Percentiles rank a stretch among this genome's conserved stretches.
These are phyloP conservation scores for Xanthoconium separans DNA, from an alignment of 1,284 basidiomycete species.

Conservation along the genomic window DNA sequence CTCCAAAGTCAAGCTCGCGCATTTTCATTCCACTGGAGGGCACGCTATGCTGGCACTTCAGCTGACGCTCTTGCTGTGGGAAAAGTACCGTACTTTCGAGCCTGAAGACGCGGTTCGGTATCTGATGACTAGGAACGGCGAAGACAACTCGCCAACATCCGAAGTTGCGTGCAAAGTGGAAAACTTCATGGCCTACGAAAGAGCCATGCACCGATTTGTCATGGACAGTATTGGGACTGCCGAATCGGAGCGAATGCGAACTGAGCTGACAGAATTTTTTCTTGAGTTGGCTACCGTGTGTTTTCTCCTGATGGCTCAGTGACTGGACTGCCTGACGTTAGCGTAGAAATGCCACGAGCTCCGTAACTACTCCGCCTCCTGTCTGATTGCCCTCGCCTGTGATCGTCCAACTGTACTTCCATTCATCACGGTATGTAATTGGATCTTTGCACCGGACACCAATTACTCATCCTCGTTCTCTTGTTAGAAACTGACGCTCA, in stretches of 20 bases:
- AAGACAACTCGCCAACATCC: slow-evolving; percentile 20
- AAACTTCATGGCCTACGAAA: slow-evolving; percentile 38
- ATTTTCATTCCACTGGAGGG: slow-evolving; percentile 37
- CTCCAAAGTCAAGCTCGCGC: slow-evolving; percentile 24
- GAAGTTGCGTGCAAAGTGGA: slow-evolving; percentile 28
- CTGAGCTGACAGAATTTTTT: slow-evolving; percentile 40
- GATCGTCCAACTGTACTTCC: slow-evolving; percentile 35
- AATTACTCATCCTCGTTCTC: neutral
- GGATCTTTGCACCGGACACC: neutral
- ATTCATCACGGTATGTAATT: slow-evolving; percentile 24
- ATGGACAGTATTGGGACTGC: slow-evolving; percentile 37
- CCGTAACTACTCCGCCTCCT: slow-evolving; percentile 44
- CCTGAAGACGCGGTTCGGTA: slow-evolving; percentile 42
- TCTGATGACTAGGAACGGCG: slow-evolving; percentile 32
- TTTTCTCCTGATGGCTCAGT: neutral
- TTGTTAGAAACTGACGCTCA: slow-evolving; percentile 25
- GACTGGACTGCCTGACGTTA: slow-evolving; percentile 1
- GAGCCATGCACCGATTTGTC: slow-evolving; percentile 39
- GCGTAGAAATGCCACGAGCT: slow-evolving; percentile 42
- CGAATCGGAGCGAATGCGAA: slow-evolving; percentile 19
- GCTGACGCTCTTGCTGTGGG: slow-evolving; percentile 39
- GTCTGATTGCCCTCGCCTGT: slow-evolving; percentile 38
- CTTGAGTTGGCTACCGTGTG: slow-evolving; percentile 42
- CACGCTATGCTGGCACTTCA: slow-evolving; percentile 43
- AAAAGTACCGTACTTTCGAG: slow-evolving; percentile 38